phyloP scores from a whole-genome alignment of 116 monocot genomes.

The Papilionanthe hybrid region DNA sequence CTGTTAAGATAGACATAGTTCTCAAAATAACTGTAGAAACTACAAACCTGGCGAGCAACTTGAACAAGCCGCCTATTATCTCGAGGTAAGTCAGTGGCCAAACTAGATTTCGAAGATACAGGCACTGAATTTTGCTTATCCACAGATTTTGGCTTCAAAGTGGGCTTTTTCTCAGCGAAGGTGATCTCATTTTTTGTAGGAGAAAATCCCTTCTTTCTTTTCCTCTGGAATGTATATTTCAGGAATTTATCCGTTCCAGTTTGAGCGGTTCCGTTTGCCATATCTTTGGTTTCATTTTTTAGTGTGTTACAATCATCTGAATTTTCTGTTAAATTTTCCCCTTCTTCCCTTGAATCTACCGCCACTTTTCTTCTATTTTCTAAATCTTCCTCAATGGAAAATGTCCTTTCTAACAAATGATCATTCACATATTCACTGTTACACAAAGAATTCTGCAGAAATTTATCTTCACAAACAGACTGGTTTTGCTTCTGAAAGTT shows the following conservation, averaged over 20 bases:
- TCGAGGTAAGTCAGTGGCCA: constrained; percentile 35
- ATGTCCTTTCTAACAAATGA: neutral
- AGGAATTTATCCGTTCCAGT: constrained; percentile 31
- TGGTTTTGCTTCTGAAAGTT: neutral
- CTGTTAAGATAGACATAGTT: neutral
- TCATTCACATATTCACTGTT: neutral
- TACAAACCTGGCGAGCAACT: constrained; percentile 83
- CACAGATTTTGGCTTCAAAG: constrained; percentile 13
- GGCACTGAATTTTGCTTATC: constrained; percentile 15
- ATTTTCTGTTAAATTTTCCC: constrained; percentile 16
- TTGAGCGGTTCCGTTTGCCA: constrained; percentile 18
- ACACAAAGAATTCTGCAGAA: neutral
- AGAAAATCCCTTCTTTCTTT: constrained; percentile 53
- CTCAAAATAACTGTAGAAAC: neutral
- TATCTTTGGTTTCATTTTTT: constrained; percentile 9
- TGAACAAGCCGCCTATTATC: constrained; percentile 60
- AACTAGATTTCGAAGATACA: constrained; percentile 21
- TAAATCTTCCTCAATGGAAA: constrained; percentile 6
- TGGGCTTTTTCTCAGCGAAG: constrained; percentile 18
- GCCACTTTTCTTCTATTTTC: neutral
- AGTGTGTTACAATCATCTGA: constrained; percentile 8
- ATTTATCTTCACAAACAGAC: constrained; percentile 2
- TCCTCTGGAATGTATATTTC: constrained; percentile 86
- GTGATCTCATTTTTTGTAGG: constrained; percentile 20
- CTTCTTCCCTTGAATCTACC: neutral